phyloP scores from a whole-genome alignment of 495 filamentous ascomycete genomes.

The Daldinia vernicosa region DNA sequence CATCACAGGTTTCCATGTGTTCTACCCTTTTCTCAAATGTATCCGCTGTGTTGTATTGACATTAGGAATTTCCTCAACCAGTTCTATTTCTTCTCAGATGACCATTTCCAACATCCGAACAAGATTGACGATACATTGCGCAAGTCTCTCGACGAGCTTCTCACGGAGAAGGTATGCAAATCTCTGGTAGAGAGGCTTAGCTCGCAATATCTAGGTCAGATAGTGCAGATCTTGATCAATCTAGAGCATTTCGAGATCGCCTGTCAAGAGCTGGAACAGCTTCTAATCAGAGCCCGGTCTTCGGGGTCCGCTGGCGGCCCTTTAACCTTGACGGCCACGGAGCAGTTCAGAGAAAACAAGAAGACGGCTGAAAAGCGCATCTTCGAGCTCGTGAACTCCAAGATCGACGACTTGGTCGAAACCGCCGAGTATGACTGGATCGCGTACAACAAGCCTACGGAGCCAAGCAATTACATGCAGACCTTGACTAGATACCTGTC shows the following conservation, averaged over 20 bases:
- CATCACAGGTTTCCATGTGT: conserved; percentile 81
- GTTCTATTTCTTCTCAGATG: conserved; percentile 94
- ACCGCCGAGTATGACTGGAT: conserved; percentile 98
- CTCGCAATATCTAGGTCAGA: conserved; percentile 94
- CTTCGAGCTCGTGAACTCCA: conserved; percentile 97
- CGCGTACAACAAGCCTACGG: conserved; percentile 66
- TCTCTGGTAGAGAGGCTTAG: conserved; percentile 86
- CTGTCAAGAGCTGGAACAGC: conserved; percentile 83
- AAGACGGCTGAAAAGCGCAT: conserved; percentile 97
- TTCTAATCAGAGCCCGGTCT: conserved; percentile 82
- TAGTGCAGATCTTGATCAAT: conserved; percentile 98
- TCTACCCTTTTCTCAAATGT: conserved; percentile 98
- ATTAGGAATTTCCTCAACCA: conserved; percentile 96
- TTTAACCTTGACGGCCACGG: conserved; percentile 80
- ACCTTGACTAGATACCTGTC: conserved; percentile 92
- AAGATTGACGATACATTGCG: conserved; percentile 90
- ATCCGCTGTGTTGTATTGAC: conserved; percentile 95
- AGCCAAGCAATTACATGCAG: conserved; percentile 92
- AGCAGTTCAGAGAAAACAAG: conserved; percentile 86
- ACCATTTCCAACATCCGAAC: conserved; percentile 86
- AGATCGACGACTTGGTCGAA: conserved; percentile 97
- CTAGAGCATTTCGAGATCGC: conserved; percentile 95
- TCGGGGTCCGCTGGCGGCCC: conserved; percentile 78
- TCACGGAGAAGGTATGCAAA: conserved; percentile 89
- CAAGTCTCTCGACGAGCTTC: conserved; percentile 83